These are phyloP conservation scores for Beauveria medogensis DNA, from an alignment of 2,329 filamentous ascomycete species.

Conservation along the genomic window DNA sequence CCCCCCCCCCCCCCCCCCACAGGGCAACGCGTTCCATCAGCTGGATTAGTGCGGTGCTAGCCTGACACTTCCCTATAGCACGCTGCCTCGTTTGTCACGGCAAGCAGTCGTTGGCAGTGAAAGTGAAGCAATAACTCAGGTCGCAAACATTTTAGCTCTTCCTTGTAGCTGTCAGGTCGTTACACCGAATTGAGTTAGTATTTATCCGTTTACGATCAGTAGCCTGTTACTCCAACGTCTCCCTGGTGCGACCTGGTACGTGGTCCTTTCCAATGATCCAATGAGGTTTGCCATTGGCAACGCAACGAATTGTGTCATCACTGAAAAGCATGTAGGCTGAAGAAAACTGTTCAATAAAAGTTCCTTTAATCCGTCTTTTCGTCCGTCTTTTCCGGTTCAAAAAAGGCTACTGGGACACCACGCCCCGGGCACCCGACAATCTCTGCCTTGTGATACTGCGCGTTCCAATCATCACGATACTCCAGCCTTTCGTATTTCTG, in stretches of 20 bases:
- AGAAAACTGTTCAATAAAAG: neutral
- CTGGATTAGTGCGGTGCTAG: neutral
- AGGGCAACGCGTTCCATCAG: too few relatives aligned
- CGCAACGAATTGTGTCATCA: neutral
- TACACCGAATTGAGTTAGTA: too few relatives aligned
- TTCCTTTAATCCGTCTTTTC: neutral
- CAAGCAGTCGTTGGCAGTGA: too few relatives aligned
- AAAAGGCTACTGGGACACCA: slow-evolving; percentile 33
- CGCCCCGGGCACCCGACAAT: slow-evolving; percentile 35
- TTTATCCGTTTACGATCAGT: too few relatives aligned
- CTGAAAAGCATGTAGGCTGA: neutral
- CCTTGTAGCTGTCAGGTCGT: too few relatives aligned
- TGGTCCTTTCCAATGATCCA: neutral
- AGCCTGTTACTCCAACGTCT: neutral
- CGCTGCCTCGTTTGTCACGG: too few relatives aligned
- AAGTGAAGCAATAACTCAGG: too few relatives aligned
- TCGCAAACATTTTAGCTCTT: too few relatives aligned
- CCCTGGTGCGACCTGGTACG: neutral
- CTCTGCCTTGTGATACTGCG: slow-evolving; percentile 36
- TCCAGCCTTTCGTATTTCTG: slow-evolving; percentile 52
- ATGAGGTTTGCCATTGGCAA: neutral
- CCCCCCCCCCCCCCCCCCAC: too few relatives aligned
- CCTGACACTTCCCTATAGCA: too few relatives aligned
- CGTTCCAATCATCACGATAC: slow-evolving; percentile 36
- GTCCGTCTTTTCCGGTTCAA: slow-evolving; percentile 17